These are phyloP conservation scores for Pisolithus tinctorius DNA, from an alignment of 768 basidiomycete species.

Conservation along the genomic window DNA sequence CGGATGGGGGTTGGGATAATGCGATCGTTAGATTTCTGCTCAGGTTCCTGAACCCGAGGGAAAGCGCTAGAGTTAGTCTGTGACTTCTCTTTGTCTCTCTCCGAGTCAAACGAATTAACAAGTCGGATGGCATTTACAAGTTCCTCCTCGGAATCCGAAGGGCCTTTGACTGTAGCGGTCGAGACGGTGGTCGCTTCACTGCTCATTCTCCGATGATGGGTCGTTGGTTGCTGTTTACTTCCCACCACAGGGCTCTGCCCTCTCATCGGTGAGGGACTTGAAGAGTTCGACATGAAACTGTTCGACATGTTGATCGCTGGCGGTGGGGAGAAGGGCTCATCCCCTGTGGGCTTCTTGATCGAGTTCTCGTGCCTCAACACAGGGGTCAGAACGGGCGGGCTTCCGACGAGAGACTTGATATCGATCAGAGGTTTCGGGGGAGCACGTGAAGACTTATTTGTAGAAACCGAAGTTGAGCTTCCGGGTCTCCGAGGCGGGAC, in stretches of 20 bases:
- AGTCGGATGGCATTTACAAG: slow-evolving; percentile 26
- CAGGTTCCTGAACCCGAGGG: slow-evolving; percentile 1
- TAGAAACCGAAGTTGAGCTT: slow-evolving; percentile 40
- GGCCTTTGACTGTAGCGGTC: slow-evolving; percentile 3
- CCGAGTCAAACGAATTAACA: slow-evolving; percentile 22
- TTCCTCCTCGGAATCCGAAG: slow-evolving; percentile 21
- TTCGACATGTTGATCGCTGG: slow-evolving; percentile 16
- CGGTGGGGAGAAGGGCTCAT: slow-evolving; percentile 26
- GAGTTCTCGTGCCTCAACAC: slow-evolving; percentile 24
- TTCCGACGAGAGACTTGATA: slow-evolving; percentile 22
- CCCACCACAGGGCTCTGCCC: slow-evolving; percentile 3
- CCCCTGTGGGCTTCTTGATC: slow-evolving; percentile 17
- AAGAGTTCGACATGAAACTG: slow-evolving; percentile 12
- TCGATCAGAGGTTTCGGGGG: slow-evolving; percentile 41
- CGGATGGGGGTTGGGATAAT: slow-evolving; percentile 53
- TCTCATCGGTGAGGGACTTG: neutral
- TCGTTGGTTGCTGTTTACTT: slow-evolving; percentile 1
- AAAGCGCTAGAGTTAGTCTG: neutral
- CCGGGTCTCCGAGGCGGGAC: slow-evolving; percentile 61
- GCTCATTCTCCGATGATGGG: slow-evolving; percentile 13
- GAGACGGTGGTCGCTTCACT: slow-evolving; percentile 6
- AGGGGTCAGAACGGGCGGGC: slow-evolving; percentile 31
- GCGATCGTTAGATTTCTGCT: slow-evolving; percentile 6
- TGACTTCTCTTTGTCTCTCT: slow-evolving; percentile 5
- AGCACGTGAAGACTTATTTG: slow-evolving; percentile 25